Conservation (phyloP, 1,284 basidiomycete genomes). For the Gymnopus androsaceus region DNA sequence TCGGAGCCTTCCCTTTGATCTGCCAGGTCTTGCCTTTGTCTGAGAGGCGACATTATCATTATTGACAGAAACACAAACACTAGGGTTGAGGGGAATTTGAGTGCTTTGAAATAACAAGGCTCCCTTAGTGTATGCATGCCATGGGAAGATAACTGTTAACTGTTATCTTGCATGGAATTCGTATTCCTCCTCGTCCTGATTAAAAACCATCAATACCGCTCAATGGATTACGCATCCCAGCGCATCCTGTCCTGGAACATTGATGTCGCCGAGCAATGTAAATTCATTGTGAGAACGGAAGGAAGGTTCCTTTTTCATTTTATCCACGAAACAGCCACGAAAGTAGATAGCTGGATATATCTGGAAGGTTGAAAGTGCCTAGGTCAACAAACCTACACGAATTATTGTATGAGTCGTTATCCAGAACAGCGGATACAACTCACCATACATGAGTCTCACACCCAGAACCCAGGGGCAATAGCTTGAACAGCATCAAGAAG, state of each 20-base stretch:
- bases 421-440: neutral
- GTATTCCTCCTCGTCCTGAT: too few species aligned
- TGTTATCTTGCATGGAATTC: too few species aligned
- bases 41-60: too few species aligned
- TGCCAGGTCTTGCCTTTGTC: too few species aligned
- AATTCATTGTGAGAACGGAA: neutral
- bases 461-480: neutral
- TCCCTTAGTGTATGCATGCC: too few species aligned
- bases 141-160: too few species aligned
- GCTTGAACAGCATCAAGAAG: neutral
- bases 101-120: too few species aligned
- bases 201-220: conserved; percentile 5
- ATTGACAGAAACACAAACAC: too few species aligned
- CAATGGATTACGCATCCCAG: neutral
- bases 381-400: neutral
- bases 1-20: too few species aligned
- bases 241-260: neutral
- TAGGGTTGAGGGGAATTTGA: too few species aligned
- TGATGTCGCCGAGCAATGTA: neutral
- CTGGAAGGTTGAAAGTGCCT: conserved; percentile 2
- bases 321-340: too few species aligned
- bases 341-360: neutral
- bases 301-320: too few species aligned
- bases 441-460: neutral
- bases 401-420: neutral